Evolutionary conservation across 129 eudicot species (phyloP), one percentile per base, ranked within the genome.

Genomic region (Cynara cardunculus): DNA sequence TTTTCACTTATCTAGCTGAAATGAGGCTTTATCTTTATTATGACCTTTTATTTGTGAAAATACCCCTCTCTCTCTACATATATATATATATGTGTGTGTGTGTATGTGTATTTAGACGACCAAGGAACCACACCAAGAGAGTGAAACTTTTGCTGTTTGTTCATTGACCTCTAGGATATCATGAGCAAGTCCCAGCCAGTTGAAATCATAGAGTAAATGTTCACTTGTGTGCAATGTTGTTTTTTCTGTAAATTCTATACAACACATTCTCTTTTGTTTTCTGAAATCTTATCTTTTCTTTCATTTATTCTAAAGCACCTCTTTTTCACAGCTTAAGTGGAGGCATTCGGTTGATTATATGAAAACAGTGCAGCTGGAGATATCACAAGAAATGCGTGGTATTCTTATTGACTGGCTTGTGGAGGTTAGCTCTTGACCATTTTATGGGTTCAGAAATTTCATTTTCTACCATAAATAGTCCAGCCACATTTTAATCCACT

Each of bases 321-420:
- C 10, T 25, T 66, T 69, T 22, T 49, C 4, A 70, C 97, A 95
- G 99, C 92, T 95, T 53, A 89, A 84, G 75, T 82, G 89, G 79
- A 84, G 93, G 83, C 94, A 93, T 75, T 86, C 82, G 6, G 78
- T 67, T 78, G 86, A 86, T 85, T 95, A 92, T 71, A 90, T 92
- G 91, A 91, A 88, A 75, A 82, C 69, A 39, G 80, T 95, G 93
- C 99, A 95, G 80, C 83, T 71, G 49, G 97, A 92, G 80, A 86
- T 95, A 82, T 88, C 91, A 75, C 81, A 84, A 69, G 81, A 80
- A 81, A 95, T 95, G 99, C 88, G 99, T 32, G 90, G 90, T 13
- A 88, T 95, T 67, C 87, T 95, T 64, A 85, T 95, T 79, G 99
- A 95, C 70, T 95, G 99, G 99, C 97, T 95, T 78, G 97, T 92